These are phyloP conservation scores for Neonectria sp. DNA, from an alignment of 2,329 filamentous ascomycete species.

Conservation along the genomic window DNA sequence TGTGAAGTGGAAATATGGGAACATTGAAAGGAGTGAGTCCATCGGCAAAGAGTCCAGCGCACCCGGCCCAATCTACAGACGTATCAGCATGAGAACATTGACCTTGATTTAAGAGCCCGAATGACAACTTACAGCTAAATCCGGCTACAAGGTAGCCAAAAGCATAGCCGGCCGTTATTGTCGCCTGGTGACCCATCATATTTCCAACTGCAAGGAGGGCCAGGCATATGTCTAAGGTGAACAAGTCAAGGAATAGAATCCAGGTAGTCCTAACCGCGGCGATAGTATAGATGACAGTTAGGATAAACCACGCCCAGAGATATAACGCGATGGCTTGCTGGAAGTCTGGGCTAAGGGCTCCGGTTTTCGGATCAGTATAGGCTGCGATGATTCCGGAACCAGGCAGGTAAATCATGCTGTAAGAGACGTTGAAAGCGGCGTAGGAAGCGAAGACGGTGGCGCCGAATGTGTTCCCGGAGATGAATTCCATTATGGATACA, in stretches of 20 bases:
- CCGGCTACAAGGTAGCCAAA: conserved; percentile 30
- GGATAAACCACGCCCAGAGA: conserved; percentile 36
- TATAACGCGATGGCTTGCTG: conserved; percentile 30
- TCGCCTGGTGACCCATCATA: conserved; percentile 9
- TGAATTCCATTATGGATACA: conserved; percentile 33
- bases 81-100: background rate
- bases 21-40: conserved; percentile 30
- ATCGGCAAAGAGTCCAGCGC: conserved; percentile 26
- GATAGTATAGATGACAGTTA: conserved; percentile 32
- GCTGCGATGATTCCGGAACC: conserved; percentile 33
- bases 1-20: conserved; percentile 17
- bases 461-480: conserved; percentile 33
- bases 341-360: conserved; percentile 27
- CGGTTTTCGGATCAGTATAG: conserved; percentile 23
- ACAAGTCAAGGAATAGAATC: conserved; percentile 22
- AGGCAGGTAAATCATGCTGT: conserved; percentile 35
- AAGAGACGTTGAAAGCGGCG: conserved; percentile 34
- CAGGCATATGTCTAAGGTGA: conserved; percentile 18
- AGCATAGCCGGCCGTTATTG: conserved; percentile 26
- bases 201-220: conserved; percentile 27
- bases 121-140: conserved; percentile 18
- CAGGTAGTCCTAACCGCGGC: conserved; percentile 4
- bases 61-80: conserved; percentile 28
- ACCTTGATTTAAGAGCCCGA: no score
- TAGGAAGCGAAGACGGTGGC: conserved; percentile 35